phyloP scores from a whole-genome alignment of 805 yeast species.

The Hanseniaspora thailandica region DNA sequence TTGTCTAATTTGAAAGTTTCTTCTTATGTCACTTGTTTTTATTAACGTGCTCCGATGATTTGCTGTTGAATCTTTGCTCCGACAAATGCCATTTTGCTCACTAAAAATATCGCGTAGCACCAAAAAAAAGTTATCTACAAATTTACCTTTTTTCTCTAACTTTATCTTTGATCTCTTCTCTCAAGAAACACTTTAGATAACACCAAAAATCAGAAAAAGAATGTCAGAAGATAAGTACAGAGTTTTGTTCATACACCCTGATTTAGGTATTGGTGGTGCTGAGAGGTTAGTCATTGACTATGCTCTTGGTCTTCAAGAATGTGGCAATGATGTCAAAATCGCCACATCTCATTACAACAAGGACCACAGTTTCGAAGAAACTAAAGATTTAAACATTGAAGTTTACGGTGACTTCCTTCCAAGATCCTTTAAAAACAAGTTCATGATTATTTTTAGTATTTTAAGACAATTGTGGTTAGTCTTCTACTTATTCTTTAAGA shows the following conservation, averaged over 20 bases:
- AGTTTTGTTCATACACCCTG: constrained; percentile 88
- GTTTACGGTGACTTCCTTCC: constrained; percentile 84
- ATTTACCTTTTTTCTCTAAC: no score
- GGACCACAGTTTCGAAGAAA: constrained; percentile 81
- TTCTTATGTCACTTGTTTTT: no score
- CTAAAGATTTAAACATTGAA: constrained; percentile 19
- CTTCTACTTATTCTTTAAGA: constrained; percentile 34
- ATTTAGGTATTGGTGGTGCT: constrained; percentile 95
- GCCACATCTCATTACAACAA: constrained; percentile 87
- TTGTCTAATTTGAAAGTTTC: no score
- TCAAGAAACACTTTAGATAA: no score
- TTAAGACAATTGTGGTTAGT: constrained; percentile 67
- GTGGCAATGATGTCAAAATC: constrained; percentile 51
- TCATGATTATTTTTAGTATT: constrained; percentile 72
- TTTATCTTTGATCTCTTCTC: no score
- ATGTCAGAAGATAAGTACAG: constrained; percentile 28
- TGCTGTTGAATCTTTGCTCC: background rate
- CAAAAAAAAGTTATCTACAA: no score
- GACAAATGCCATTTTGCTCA: background rate
- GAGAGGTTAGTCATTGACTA: constrained; percentile 95
- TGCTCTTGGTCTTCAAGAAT: constrained; percentile 70
- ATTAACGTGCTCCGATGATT: background rate
- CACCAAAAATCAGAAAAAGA: background rate
- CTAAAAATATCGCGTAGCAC: background rate
- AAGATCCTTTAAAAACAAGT: constrained; percentile 48